A percentile compares a stretch with the other conserved stretches of the same genome.
Evolutionary conservation across 345 rosid species (phyloP).

Genomic region (Lepidium africanum): DNA sequence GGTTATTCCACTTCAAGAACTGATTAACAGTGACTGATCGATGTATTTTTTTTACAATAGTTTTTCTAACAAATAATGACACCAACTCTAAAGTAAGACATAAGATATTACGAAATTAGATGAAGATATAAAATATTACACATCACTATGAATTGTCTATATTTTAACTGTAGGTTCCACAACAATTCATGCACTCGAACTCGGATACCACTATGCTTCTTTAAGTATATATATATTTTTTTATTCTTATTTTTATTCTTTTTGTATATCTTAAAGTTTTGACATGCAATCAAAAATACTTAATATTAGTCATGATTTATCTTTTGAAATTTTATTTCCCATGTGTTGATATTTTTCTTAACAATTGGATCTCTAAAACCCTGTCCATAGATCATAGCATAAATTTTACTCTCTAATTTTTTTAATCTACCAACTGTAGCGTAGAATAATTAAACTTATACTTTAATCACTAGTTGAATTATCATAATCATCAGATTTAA

Average conservation of each 20-base stretch:
- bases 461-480: too few relatives aligned
- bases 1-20: too few relatives aligned
- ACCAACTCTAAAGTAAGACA: background rate
- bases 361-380: too few relatives aligned
- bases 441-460: too few relatives aligned
- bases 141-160: background rate
- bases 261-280: background rate
- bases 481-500: too few relatives aligned
- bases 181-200: constrained; percentile 6
- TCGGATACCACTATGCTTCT: constrained; percentile 8
- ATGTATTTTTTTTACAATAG: background rate
- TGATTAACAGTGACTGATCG: background rate
- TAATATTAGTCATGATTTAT: background rate
- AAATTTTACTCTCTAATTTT: too few relatives aligned
- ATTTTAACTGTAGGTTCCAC: background rate
- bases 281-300: background rate
- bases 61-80: background rate
- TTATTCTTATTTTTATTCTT: too few relatives aligned
- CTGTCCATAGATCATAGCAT: too few relatives aligned
- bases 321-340: background rate
- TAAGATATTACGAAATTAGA: too few relatives aligned
- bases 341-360: too few relatives aligned
- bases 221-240: too few relatives aligned
- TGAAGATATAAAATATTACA: background rate
- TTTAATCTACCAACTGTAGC: too few relatives aligned